Evolutionary conservation across 331 rosid genomes (phyloP).

Genomic region (Quercus phellos): DNA sequence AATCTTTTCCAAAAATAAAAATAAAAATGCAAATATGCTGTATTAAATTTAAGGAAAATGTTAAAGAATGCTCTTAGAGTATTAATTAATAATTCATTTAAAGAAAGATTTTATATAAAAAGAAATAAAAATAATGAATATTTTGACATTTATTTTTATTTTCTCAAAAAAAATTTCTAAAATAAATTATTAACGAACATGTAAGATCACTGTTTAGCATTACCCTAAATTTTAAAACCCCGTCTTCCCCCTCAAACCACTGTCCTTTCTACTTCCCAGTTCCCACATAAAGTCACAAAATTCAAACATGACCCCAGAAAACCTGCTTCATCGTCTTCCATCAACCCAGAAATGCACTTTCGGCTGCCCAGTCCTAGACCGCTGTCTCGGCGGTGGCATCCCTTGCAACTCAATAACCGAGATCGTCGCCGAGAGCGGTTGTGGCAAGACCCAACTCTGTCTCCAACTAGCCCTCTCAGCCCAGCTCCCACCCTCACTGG

Average conservation of each 20-base stretch:
- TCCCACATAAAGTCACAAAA: neutral
- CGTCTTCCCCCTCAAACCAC: too few relatives aligned
- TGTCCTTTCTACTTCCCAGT: too few relatives aligned
- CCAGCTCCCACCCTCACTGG: constrained; percentile 65
- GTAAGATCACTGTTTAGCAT: too few relatives aligned
- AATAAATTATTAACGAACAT: too few relatives aligned
- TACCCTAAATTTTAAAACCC: too few relatives aligned
- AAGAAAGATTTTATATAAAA: too few relatives aligned
- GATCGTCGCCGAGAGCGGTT: constrained; percentile 65
- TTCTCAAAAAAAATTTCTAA: too few relatives aligned
- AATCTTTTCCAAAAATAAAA: too few relatives aligned
- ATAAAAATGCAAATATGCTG: accelerated
- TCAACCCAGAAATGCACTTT: constrained; percentile 43
- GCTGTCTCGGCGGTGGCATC: constrained; percentile 56
- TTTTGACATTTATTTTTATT: too few relatives aligned
- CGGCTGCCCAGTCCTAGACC: constrained; percentile 70
- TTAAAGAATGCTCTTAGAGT: accelerated
- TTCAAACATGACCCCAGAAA: constrained; percentile 38
- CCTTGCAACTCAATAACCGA: constrained; percentile 73
- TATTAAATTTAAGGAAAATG: too few relatives aligned
- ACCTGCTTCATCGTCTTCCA: constrained; percentile 26
- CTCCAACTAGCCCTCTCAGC: constrained; percentile 78
- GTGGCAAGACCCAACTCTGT: constrained; percentile 78
- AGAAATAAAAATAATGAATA: too few relatives aligned
- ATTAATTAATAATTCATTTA: too few relatives aligned